phyloP scores from a whole-genome alignment of 495 filamentous ascomycete species.

The Penicillium longicatenatum region DNA sequence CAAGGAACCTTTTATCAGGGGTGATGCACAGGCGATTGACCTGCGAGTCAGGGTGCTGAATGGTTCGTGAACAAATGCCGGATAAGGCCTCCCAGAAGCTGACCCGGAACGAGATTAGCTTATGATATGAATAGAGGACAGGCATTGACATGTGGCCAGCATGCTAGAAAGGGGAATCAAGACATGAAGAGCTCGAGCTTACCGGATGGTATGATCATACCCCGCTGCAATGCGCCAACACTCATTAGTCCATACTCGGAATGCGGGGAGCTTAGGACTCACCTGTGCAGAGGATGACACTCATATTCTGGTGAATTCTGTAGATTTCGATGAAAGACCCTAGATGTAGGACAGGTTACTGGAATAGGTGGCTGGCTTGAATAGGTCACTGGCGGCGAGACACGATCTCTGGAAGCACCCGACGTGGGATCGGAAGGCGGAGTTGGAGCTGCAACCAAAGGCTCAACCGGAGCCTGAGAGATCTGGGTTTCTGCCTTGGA shows the following conservation, averaged over 20 bases:
- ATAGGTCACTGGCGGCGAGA: not conserved
- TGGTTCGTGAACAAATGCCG: constrained; percentile 95
- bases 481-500: not conserved
- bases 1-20: constrained; percentile 93
- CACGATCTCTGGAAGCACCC: too few species aligned
- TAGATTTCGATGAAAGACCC: not conserved
- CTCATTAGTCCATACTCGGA: constrained; percentile 32
- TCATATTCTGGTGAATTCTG: constrained; percentile 54
- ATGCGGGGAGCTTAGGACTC: constrained; percentile 37
- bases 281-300: constrained; percentile 88
- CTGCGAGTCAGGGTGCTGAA: constrained; percentile 96
- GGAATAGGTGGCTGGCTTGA: not conserved
- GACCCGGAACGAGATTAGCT: constrained; percentile 7
- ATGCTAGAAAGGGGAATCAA: not conserved
- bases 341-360: not conserved
- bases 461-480: not conserved
- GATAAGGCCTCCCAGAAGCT: constrained; percentile 99
- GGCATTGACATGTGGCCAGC: not conserved
- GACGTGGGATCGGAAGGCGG: not conserved
- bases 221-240: constrained; percentile 64
- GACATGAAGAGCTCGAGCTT: constrained; percentile 27
- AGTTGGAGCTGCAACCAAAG: not conserved
- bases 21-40: constrained; percentile 98
- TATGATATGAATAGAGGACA: not conserved
- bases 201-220: constrained; percentile 99